A percentile compares a stretch with the other conserved stretches of the same genome.
Evolutionary conservation across 176 grass and related monocot species (phyloP).

Genomic region (Cocos nucifera): DNA sequence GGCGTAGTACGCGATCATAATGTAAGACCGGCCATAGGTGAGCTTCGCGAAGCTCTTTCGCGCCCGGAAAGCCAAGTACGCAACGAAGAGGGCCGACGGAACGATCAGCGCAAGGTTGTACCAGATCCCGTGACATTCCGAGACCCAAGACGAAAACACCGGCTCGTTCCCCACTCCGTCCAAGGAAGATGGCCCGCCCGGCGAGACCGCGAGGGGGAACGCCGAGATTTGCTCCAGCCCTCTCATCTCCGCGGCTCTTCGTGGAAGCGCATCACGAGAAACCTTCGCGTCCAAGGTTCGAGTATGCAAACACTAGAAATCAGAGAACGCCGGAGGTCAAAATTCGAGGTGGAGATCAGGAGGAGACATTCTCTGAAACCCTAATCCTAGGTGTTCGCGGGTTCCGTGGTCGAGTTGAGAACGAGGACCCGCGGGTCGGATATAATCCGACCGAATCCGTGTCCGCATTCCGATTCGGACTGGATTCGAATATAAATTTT

Average conservation of each 20-base stretch:
- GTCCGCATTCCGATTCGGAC: no score
- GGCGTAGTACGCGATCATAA: constrained; percentile 79
- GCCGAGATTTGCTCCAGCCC: constrained; percentile 10
- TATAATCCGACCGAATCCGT: no score
- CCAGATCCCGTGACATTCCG: constrained; percentile 53
- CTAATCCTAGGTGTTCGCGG: no score
- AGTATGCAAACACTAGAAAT: no score
- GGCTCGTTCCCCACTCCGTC: constrained; percentile 23
- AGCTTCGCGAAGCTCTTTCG: constrained; percentile 66
- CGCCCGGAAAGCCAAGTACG: constrained; percentile 71
- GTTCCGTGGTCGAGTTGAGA: no score
- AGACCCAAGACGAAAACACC: constrained; percentile 16
- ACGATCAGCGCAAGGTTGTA: constrained; percentile 79
- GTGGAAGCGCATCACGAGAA: no score
- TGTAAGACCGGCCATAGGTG: constrained; percentile 71
- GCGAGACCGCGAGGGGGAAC: constrained; percentile 14
- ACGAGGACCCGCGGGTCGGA: no score
- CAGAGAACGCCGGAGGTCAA: no score
- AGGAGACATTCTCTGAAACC: no score
- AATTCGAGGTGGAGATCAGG: no score
- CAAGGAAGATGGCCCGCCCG: constrained; percentile 14
- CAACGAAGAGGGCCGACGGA: constrained; percentile 63
- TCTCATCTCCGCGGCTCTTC: constrained; percentile 3
- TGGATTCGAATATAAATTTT: no score
- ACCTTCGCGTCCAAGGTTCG: no score